phyloP scores from a whole-genome alignment of 2,329 filamentous ascomycete genomes.

The Colletotrichum karsti region DNA sequence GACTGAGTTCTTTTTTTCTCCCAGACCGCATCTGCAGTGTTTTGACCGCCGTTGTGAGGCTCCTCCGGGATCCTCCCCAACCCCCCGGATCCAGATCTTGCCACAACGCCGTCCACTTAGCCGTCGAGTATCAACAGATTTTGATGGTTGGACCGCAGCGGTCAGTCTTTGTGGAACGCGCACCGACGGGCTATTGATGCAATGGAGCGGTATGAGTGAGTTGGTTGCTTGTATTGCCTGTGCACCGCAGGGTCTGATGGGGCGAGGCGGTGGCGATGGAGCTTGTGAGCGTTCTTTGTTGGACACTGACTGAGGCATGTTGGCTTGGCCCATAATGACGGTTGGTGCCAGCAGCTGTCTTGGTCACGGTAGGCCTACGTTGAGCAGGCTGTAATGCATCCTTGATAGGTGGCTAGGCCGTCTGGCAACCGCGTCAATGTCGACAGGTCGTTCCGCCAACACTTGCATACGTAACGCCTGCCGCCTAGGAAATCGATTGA shows the following conservation, averaged over 20 bases:
- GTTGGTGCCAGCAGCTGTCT: background rate
- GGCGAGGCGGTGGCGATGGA: conserved; percentile 1
- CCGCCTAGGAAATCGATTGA: background rate
- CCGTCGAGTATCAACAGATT: background rate
- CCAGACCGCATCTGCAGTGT: background rate
- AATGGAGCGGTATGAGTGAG: conserved; percentile 2
- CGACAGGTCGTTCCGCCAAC: no score
- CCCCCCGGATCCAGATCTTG: conserved; percentile 11
- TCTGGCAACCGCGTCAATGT: background rate
- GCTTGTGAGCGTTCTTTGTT: background rate
- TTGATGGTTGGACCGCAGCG: conserved; percentile 3
- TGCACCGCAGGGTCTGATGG: background rate
- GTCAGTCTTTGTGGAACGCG: conserved; percentile 7
- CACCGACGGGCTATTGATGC: conserved; percentile 10
- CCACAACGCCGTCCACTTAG: conserved; percentile 15
- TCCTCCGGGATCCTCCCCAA: conserved; percentile 15
- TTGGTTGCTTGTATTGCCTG: background rate
- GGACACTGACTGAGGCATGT: conserved; percentile 3
- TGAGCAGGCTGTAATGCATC: background rate
- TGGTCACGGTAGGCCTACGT: background rate
- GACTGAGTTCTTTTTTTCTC: background rate
- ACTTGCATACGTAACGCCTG: no score
- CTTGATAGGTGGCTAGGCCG: background rate
- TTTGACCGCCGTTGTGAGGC: conserved; percentile 29
- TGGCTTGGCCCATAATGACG: background rate